These are phyloP conservation scores for Vitis labrusca DNA, from an alignment of 164 flowering plant species.

Conservation along the genomic window DNA sequence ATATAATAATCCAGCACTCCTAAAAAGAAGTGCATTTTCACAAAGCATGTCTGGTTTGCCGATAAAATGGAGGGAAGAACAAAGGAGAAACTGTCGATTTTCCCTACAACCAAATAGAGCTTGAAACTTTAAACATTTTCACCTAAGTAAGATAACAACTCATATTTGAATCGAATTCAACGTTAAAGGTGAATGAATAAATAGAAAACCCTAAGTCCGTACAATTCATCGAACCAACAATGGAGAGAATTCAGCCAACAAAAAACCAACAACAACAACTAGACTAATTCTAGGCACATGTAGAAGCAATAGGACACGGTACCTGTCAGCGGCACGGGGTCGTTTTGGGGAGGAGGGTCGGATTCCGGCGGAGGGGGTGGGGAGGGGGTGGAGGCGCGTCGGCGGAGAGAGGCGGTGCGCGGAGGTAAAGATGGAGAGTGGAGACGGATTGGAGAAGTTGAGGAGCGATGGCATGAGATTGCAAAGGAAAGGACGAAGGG, in stretches of 20 bases:
- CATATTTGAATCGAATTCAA: too few species aligned
- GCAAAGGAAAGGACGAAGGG: conserved; percentile 3
- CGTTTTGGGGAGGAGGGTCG: conserved; percentile 20
- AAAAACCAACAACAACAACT: background rate
- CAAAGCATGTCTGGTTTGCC: too few species aligned
- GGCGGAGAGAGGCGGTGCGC: conserved; percentile 7
- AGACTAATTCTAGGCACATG: background rate
- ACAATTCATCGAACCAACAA: too few species aligned
- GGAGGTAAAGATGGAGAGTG: conserved; percentile 18
- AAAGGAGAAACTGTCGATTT: too few species aligned
- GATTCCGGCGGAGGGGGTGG: conserved; percentile 24
- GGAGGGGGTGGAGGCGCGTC: conserved; percentile 21
- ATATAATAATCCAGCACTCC: too few species aligned
- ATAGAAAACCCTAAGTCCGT: too few species aligned
- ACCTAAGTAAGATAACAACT: too few species aligned
- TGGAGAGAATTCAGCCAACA: background rate
- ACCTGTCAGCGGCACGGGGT: conserved; percentile 1
- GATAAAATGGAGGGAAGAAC: too few species aligned
- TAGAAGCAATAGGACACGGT: background rate
- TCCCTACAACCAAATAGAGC: too few species aligned
- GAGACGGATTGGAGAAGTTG: conserved; percentile 5
- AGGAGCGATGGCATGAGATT: conserved; percentile 1
- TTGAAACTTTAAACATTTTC: too few species aligned
- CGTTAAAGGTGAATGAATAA: too few species aligned
- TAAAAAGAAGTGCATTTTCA: too few species aligned